Conservation (phyloP, 805 yeast species). For the Ogataea paradorogensis region DNA sequence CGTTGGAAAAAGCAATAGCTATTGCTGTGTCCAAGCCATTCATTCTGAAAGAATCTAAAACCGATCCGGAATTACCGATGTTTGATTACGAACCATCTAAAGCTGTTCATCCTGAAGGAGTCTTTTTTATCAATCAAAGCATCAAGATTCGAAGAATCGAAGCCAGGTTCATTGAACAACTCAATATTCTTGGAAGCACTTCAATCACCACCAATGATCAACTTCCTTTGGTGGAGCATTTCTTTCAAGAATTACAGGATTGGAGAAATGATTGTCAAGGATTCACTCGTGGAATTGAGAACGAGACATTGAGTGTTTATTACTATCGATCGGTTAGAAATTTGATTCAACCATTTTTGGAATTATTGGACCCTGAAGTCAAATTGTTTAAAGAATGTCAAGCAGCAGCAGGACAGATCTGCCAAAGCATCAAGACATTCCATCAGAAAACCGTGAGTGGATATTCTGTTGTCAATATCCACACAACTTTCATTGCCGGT, state of each 20-base stretch:
- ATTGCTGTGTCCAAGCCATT: conserved; percentile 61
- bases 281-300: conserved; percentile 48
- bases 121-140: conserved; percentile 54
- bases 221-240: conserved; percentile 49
- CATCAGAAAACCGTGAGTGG: conserved; percentile 62
- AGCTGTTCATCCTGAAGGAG: conserved; percentile 34
- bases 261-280: conserved; percentile 57
- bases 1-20: conserved; percentile 60
- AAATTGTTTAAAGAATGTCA: conserved; percentile 62
- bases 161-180: conserved; percentile 53
- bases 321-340: conserved; percentile 60
- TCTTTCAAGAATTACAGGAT: conserved; percentile 50
- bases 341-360: conserved; percentile 62
- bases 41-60: conserved; percentile 47
- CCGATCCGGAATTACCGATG: conserved; percentile 47
- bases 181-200: conserved; percentile 38
- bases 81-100: conserved; percentile 45
- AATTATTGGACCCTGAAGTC: conserved; percentile 58
- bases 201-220: conserved; percentile 36
- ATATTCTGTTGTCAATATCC: conserved; percentile 64
- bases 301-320: conserved; percentile 55
- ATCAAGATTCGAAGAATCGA: conserved; percentile 57
- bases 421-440: conserved; percentile 60
- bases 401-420: conserved; percentile 69
- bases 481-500: conserved; percentile 67